These are phyloP conservation scores for Aphanomyces invadans DNA, from an alignment of 352 stramenopile species.

Conservation along the genomic window DNA sequence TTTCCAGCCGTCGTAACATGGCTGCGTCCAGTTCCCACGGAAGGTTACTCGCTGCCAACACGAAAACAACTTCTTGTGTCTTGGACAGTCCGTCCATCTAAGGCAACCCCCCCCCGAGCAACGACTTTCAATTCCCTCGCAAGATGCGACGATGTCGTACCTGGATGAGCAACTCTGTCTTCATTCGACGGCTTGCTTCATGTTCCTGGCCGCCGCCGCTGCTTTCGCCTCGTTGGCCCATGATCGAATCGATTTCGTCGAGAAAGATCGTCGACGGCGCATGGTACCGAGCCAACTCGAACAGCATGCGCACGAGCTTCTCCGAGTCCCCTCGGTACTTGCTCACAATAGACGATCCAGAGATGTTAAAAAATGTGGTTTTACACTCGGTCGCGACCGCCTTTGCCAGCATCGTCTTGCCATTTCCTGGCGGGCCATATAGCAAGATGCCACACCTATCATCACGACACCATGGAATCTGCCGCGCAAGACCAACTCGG, in stretches of 20 bases:
- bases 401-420: slow-evolving; percentile 86
- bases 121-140: too few relatives aligned
- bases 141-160: slow-evolving; percentile 1
- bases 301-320: slow-evolving; percentile 81
- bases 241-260: slow-evolving; percentile 85
- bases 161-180: slow-evolving; percentile 80
- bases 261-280: slow-evolving; percentile 82
- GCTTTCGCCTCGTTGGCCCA: slow-evolving; percentile 74
- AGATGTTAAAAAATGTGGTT: slow-evolving; percentile 87
- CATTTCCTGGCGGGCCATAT: slow-evolving; percentile 76
- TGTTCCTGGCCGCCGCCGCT: slow-evolving; percentile 65
- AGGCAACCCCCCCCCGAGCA: neutral
- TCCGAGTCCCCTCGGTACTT: slow-evolving; percentile 82
- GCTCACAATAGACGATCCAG: slow-evolving; percentile 77
- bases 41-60: slow-evolving; percentile 73
- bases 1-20: slow-evolving; percentile 77
- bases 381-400: slow-evolving; percentile 78
- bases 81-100: slow-evolving; percentile 75
- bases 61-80: slow-evolving; percentile 73
- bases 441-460: slow-evolving; percentile 86
- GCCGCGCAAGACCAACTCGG: neutral
- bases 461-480: too few relatives aligned
- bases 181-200: slow-evolving; percentile 79
- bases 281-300: slow-evolving; percentile 73
- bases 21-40: slow-evolving; percentile 73